Conservation (phyloP, 345 rosid species). For the Syzygium aqueum region DNA sequence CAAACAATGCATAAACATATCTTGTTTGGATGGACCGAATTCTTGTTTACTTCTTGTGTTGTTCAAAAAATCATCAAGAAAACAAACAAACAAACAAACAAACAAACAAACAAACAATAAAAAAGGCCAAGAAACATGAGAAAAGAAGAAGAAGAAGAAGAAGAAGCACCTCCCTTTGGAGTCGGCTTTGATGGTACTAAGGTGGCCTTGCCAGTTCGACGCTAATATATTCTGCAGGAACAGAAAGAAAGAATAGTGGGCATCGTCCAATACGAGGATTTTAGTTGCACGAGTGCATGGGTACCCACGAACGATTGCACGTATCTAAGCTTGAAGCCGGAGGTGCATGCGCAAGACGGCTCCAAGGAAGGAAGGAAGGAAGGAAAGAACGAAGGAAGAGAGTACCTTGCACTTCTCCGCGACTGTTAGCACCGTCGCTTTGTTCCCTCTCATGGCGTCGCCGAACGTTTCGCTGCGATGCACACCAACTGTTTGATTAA, state of each 20-base stretch:
- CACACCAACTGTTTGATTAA: slow-evolving; percentile 47
- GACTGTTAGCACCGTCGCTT: slow-evolving; percentile 30
- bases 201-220: slow-evolving; percentile 75
- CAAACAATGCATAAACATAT: neutral
- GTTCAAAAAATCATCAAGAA: neutral
- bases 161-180: slow-evolving; percentile 64
- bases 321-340: neutral
- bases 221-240: slow-evolving; percentile 54
- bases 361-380: neutral
- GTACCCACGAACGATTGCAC: neutral
- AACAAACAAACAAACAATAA: neutral
- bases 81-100: neutral
- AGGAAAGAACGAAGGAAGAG: neutral
- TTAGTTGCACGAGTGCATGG: neutral
- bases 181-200: slow-evolving; percentile 75
- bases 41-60: neutral
- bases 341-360: neutral
- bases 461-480: neutral
- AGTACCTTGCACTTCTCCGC: slow-evolving; percentile 77
- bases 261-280: neutral
- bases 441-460: slow-evolving; percentile 38
- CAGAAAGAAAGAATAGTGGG: neutral
- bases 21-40: neutral
- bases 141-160: neutral
- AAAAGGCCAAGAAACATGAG: neutral